Evolutionary conservation across 768 basidiomycete genomes (phyloP), one percentile per base, ranked within the genome.

Genomic region (Plicaturopsis crispa): DNA sequence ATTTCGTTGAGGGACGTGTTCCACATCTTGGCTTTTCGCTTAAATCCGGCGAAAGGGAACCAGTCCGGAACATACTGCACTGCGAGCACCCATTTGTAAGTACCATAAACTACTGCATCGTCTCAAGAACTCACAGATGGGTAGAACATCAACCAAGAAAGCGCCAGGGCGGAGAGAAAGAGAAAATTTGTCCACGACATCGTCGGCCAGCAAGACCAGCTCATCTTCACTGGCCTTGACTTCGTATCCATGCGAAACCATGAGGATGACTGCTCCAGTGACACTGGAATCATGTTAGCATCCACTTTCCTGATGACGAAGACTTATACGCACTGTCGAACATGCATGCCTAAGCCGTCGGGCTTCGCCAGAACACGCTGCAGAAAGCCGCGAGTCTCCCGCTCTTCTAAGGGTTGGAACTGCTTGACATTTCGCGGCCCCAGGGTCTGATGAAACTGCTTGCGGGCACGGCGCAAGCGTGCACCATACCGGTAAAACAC

Each of bases 381-480:
- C 14, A 75, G 50, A 54, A 73, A 71, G n/a, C 53, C 54, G 5
- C 53, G 61, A 1, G 69, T 65, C 38, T 73, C 70, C 1, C 50
- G 30, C 42, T 71, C 64, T 39, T 72, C 59, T 21, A 62, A 45
- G 2, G 48, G 35, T 19, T 59, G 53, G 46, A 60, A 69, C 13
- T 48, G 44, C 6, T 52, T 51, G 38, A 70, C 54, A n/a, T n/a
- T n/a, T n/a, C n/a, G n/a, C n/a, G n/a, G n/a, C n/a, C n/a, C n/a
- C n/a, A n/a, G n/a, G n/a, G n/a, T n/a, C n/a, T n/a, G 54, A 5
- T 56, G 55, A 44, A 64, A 50, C 11, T 59, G 50, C 34, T 56
- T 57, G 43, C 66, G 66, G 38, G 57, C 57, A 42, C 59, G 57
- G 12, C 64, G 58, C 32, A 65, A 48, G 14, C 38, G 51, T 37